Conservation (phyloP, 345 rosid species). For the Brassica incana region DNA sequence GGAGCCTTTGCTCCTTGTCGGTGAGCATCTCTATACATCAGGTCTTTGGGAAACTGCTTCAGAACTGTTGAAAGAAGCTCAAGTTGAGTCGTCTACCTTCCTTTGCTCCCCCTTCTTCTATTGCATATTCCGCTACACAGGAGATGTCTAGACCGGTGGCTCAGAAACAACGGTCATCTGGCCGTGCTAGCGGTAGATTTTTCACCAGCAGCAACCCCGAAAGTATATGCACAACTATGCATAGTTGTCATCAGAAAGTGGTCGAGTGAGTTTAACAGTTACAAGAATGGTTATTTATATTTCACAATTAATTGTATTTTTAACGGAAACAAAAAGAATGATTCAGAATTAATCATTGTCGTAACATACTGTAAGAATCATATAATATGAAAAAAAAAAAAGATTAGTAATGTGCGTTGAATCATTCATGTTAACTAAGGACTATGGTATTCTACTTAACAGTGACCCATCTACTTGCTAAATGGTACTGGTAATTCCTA, state of each 20-base stretch:
- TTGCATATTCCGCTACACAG: conserved; percentile 53
- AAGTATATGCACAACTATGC: background rate
- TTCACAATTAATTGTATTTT: background rate
- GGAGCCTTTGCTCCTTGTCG: conserved; percentile 90
- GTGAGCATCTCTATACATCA: conserved; percentile 92
- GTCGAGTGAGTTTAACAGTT: background rate
- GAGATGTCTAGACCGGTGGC: conserved; percentile 49
- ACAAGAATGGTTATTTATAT: background rate
- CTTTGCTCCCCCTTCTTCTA: conserved; percentile 67
- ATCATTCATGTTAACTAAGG: conserved; percentile 1
- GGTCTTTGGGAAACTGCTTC: conserved; percentile 75
- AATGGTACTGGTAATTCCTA: background rate
- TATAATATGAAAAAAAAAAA: no score
- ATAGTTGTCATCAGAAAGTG: background rate
- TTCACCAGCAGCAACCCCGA: conserved; percentile 51
- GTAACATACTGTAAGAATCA: background rate
- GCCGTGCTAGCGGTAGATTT: conserved; percentile 71
- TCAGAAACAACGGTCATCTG: conserved; percentile 86
- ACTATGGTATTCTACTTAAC: background rate
- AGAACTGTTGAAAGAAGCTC: conserved; percentile 79
- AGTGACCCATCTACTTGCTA: background rate
- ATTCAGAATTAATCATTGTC: background rate
- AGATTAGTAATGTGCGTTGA: background rate
- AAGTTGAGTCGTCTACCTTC: conserved; percentile 77
- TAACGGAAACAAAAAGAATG: background rate